These are phyloP conservation scores for Eucalyptus curtisii DNA, from an alignment of 345 rosid species.

Conservation along the genomic window DNA sequence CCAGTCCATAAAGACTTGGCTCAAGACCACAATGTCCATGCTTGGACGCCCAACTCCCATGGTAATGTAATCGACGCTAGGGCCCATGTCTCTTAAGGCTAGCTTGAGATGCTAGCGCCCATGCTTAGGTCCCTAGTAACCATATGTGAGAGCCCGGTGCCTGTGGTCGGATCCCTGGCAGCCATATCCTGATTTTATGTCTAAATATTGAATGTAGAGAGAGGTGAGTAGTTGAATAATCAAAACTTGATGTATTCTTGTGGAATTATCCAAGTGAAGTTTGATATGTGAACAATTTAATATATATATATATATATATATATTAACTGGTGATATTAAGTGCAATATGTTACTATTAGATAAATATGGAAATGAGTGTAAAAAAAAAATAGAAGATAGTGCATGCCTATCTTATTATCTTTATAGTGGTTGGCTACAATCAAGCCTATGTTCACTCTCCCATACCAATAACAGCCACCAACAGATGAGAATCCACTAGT, in stretches of 20 bases:
- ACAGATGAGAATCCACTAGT: background rate
- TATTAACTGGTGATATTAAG: background rate
- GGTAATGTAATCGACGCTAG: background rate
- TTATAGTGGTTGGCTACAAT: no score
- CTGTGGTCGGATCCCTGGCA: accelerated
- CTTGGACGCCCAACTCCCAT: background rate
- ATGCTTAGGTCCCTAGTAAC: accelerated
- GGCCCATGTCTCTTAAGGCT: background rate
- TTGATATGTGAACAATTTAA: background rate
- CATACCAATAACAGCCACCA: background rate
- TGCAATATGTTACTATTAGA: background rate
- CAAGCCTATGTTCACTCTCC: accelerated
- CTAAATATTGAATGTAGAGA: background rate
- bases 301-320: no score
- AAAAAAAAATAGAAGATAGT: no score
- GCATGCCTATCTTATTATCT: background rate
- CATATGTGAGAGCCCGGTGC: accelerated
- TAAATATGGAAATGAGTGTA: background rate
- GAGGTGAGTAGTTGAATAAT: background rate
- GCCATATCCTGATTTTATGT: background rate
- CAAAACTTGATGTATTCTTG: background rate
- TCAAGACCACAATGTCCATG: background rate
- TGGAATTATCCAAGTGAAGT: no score
- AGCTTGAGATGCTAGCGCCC: background rate
- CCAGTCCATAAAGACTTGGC: background rate